Conservation (phyloP, 805 yeast genomes). For the Saccharomycopsis schoenii region DNA sequence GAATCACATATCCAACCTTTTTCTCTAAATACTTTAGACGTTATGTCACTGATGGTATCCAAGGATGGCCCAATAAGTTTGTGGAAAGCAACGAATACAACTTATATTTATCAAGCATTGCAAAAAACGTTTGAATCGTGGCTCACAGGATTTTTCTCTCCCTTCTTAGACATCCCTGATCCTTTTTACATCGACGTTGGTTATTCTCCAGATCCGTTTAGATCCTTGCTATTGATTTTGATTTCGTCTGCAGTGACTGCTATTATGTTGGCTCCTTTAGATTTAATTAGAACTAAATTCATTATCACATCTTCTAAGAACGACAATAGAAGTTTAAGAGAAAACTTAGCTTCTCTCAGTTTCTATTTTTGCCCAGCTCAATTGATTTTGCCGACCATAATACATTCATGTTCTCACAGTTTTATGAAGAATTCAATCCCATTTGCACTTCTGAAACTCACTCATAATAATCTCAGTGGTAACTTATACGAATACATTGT, state of each 20-base stretch:
- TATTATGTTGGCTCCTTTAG: constrained; percentile 67
- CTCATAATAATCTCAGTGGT: constrained; percentile 63
- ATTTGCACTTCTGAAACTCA: constrained; percentile 44
- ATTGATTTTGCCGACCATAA: constrained; percentile 56
- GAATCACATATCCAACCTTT: constrained; percentile 40
- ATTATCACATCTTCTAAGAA: constrained; percentile 55
- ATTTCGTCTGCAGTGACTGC: constrained; percentile 67
- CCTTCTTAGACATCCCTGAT: constrained; percentile 75
- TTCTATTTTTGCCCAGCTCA: constrained; percentile 45
- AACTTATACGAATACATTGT: constrained; percentile 41
- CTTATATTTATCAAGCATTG: constrained; percentile 68
- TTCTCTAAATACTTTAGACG: constrained; percentile 54
- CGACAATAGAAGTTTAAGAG: constrained; percentile 57
- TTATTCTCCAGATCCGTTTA: constrained; percentile 67
- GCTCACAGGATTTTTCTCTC: constrained; percentile 82
- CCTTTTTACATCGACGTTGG: constrained; percentile 77
- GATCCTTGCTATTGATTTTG: constrained; percentile 58
- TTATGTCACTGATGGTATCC: constrained; percentile 51
- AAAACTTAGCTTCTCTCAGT: constrained; percentile 45
- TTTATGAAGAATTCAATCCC: constrained; percentile 60
- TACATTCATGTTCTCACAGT: constrained; percentile 52
- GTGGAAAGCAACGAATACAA: constrained; percentile 67
- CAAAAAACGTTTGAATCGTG: constrained; percentile 78
- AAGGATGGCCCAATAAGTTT: constrained; percentile 65
- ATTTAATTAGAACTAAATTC: constrained; percentile 67